Conservation (phyloP, 2,329 filamentous ascomycete genomes). For the Colletotrichum tamarilloi region DNA sequence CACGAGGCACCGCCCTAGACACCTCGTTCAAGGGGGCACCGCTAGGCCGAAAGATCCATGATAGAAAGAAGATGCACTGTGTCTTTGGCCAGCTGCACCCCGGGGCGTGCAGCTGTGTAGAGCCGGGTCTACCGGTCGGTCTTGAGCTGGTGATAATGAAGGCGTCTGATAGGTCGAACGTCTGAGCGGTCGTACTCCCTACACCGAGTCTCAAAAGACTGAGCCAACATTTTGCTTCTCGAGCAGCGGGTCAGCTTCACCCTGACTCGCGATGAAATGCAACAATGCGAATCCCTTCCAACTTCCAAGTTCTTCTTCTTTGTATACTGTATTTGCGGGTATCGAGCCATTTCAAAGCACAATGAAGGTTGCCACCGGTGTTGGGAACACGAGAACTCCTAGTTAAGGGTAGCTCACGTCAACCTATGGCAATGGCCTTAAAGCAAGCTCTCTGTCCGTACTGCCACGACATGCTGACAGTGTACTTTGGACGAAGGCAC, state of each 20-base stretch:
- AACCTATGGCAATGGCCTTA: neutral
- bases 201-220: neutral
- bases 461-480: neutral
- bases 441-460: no score
- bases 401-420: neutral
- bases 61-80: conserved; percentile 14
- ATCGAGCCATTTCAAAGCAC: neutral
- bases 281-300: neutral
- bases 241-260: neutral
- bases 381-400: neutral
- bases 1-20: conserved; percentile 25
- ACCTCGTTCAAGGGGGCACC: conserved; percentile 9
- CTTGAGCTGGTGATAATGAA: neutral
- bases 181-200: neutral
- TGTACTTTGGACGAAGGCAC: neutral
- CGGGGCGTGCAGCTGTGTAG: neutral
- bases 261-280: conserved; percentile 10
- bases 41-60: neutral
- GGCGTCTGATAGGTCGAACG: conserved; percentile 5
- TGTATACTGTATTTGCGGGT: neutral
- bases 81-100: neutral
- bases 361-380: neutral
- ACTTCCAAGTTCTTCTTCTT: neutral
- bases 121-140: conserved; percentile 20
- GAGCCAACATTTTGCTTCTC: conserved; percentile 7